phyloP scores from a whole-genome alignment of 1,139 yeast species.

The Candida sp. region DNA sequence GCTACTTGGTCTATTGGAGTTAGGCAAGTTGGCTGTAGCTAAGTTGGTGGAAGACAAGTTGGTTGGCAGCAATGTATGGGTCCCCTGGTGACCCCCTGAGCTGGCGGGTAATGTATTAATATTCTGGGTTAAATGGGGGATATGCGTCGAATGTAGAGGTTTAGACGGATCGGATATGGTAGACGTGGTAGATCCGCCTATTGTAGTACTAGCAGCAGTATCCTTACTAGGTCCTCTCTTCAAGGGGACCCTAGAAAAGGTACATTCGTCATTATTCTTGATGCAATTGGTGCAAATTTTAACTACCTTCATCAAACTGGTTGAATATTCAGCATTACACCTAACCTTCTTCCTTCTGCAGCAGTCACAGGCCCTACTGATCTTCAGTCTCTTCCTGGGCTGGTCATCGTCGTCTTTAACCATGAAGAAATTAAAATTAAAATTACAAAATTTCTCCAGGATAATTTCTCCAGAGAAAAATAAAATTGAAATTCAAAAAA shows the following conservation, averaged over 20 bases:
- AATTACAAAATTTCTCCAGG: neutral
- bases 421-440: neutral
- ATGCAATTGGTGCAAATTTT: slow-evolving; percentile 56
- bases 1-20: neutral
- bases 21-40: neutral
- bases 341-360: slow-evolving; percentile 63
- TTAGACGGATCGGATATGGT: neutral
- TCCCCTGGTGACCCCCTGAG: slow-evolving; percentile 1
- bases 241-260: slow-evolving; percentile 65
- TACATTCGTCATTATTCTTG: slow-evolving; percentile 52
- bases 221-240: slow-evolving; percentile 75
- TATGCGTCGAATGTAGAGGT: neutral
- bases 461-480: neutral
- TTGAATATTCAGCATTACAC: slow-evolving; percentile 55
- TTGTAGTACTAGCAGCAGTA: slow-evolving; percentile 29
- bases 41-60: neutral
- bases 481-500: too few relatives aligned
- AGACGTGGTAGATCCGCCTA: slow-evolving; percentile 1
- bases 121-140: slow-evolving; percentile 1
- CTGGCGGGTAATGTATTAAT: neutral
- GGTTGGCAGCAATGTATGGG: neutral
- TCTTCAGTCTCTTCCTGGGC: slow-evolving; percentile 60
- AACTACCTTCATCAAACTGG: slow-evolving; percentile 39
- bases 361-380: slow-evolving; percentile 66
- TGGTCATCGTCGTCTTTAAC: slow-evolving; percentile 7